Conservation (phyloP, 495 filamentous ascomycete genomes). For the Hypomontagnella monticulosa region DNA sequence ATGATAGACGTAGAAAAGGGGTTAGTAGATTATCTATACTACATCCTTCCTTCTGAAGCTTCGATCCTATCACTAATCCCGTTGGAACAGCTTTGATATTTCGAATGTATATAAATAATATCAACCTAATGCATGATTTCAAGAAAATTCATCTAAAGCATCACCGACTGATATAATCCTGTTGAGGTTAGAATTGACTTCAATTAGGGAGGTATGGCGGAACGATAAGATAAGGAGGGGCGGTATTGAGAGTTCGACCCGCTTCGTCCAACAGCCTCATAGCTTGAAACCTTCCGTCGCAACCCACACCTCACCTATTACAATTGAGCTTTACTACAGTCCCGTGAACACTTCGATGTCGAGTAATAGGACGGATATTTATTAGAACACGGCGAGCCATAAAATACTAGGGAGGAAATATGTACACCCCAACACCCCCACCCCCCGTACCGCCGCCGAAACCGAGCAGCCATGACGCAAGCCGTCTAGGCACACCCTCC, state of each 20-base stretch:
- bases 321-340: neutral
- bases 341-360: neutral
- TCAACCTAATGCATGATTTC: too few relatives aligned
- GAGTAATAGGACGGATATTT: neutral
- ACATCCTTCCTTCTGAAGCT: too few relatives aligned
- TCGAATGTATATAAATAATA: too few relatives aligned
- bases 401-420: conserved; percentile 2
- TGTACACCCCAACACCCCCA: conserved; percentile 50
- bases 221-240: conserved; percentile 25
- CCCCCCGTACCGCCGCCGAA: conserved; percentile 79
- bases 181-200: too few relatives aligned
- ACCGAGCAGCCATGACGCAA: conserved; percentile 72
- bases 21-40: too few relatives aligned
- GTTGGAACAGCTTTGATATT: too few relatives aligned
- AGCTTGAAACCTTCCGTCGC: conserved; percentile 1
- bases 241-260: conserved; percentile 2
- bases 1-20: too few relatives aligned
- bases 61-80: too few relatives aligned
- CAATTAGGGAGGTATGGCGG: neutral
- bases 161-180: too few relatives aligned
- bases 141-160: too few relatives aligned
- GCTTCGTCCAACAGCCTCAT: conserved; percentile 19
- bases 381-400: neutral
- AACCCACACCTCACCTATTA: conserved; percentile 2
- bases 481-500: conserved; percentile 69